Evolutionary conservation across 257 asterid species (phyloP).

Genomic region (Nicotiana benthamiana): DNA sequence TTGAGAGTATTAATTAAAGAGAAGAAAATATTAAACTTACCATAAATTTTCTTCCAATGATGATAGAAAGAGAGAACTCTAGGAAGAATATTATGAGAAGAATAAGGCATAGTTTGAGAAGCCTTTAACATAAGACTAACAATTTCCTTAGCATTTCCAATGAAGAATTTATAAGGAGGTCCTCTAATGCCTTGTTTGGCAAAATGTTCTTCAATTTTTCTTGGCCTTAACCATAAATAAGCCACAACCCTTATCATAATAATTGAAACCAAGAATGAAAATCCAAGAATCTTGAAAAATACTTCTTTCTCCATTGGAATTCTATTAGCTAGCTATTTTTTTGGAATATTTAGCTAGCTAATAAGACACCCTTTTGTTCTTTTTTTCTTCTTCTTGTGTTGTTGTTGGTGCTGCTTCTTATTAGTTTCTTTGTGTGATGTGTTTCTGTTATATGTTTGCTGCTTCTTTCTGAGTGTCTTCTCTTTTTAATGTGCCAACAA

Average conservation of each 20-base stretch:
- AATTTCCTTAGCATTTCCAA: constrained; percentile 46
- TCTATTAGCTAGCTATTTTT: too few species aligned
- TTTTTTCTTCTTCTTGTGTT: not conserved
- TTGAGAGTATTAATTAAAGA: not conserved
- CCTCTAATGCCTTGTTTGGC: constrained; percentile 45
- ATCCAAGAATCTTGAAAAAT: constrained; percentile 8
- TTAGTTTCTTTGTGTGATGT: not conserved
- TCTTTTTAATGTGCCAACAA: constrained; percentile 41
- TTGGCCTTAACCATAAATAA: constrained; percentile 40
- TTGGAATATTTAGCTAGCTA: not conserved
- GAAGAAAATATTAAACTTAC: not conserved
- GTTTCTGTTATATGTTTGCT: constrained; percentile 4
- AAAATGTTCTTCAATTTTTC: constrained; percentile 37
- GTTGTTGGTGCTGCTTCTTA: not conserved
- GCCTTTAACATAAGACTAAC: constrained; percentile 41
- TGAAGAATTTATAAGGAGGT: constrained; percentile 34
- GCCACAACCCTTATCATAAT: constrained; percentile 13
- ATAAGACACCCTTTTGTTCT: not conserved
- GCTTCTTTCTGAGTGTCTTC: constrained; percentile 22
- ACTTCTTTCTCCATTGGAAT: not conserved
- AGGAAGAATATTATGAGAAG: constrained; percentile 38
- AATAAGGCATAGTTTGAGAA: constrained; percentile 32
- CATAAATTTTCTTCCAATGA: constrained; percentile 47
- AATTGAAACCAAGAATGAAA: constrained; percentile 1
- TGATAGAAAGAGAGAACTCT: constrained; percentile 43